Percentiles rank a stretch among this genome's conserved stretches.
These are phyloP conservation scores for Zymoseptoria crescenta DNA, from an alignment of 2,329 filamentous ascomycete genomes.

Conservation along the genomic window DNA sequence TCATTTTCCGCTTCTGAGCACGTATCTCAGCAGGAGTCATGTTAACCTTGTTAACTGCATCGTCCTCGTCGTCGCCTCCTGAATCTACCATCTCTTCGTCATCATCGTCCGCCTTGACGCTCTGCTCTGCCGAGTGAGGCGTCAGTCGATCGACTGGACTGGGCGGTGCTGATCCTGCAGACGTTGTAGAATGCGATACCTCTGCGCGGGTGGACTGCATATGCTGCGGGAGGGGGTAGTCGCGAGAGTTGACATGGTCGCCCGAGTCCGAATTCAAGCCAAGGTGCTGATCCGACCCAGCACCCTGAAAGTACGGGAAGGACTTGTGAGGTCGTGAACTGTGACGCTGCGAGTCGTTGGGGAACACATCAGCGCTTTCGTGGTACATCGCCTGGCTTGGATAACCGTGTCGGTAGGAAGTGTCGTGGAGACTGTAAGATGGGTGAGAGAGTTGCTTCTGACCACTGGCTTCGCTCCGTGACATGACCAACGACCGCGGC, in stretches of 20 bases:
- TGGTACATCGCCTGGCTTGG: background rate
- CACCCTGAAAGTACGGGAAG: slow-evolving; percentile 36
- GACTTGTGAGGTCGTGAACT: slow-evolving; percentile 37
- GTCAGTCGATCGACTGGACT: slow-evolving; percentile 40
- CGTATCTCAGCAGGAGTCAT: slow-evolving; percentile 43
- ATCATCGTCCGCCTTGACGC: slow-evolving; percentile 30
- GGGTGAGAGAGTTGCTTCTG: slow-evolving; percentile 32
- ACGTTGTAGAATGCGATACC: slow-evolving; percentile 19
- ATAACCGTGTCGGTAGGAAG: slow-evolving; percentile 3
- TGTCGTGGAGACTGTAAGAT: slow-evolving; percentile 27
- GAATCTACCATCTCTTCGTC: slow-evolving; percentile 34
- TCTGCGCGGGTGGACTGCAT: background rate
- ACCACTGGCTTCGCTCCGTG: slow-evolving; percentile 36
- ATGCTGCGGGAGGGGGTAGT: background rate
- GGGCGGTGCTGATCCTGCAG: slow-evolving; percentile 38
- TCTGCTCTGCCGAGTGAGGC: slow-evolving; percentile 33
- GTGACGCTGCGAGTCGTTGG: slow-evolving; percentile 20
- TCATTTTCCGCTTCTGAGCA: slow-evolving; percentile 52
- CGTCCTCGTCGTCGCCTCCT: slow-evolving; percentile 27
- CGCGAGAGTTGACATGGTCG: background rate
- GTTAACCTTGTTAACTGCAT: slow-evolving; percentile 17
- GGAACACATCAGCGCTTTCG: background rate
- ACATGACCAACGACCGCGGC: slow-evolving; percentile 44
- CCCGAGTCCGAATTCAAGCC: background rate
- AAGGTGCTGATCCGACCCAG: slow-evolving; percentile 5